These are phyloP conservation scores for Gamsiella multidivaricata DNA, from an alignment of 192 early-diverging fungal genomes.

Conservation along the genomic window DNA sequence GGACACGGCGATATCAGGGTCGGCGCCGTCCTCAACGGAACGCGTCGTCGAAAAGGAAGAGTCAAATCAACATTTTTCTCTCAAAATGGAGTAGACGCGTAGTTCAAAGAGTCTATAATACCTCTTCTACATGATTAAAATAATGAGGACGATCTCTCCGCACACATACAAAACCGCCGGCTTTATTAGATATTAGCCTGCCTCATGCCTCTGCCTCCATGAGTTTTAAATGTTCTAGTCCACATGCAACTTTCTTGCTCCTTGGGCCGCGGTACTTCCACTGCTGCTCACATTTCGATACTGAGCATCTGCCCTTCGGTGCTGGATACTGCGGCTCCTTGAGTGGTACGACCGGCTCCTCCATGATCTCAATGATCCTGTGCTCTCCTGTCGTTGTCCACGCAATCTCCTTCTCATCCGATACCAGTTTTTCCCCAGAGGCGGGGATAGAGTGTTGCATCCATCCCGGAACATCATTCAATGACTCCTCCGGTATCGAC, in stretches of 20 bases:
- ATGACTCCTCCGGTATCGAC: conserved; percentile 50
- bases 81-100: conserved; percentile 27
- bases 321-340: conserved; percentile 59
- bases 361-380: conserved; percentile 16
- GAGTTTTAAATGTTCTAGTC: conserved; percentile 64
- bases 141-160: no score
- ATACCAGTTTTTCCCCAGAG: not conserved
- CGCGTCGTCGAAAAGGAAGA: not conserved
- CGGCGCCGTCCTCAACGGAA: not conserved
- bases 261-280: conserved; percentile 67
- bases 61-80: not conserved
- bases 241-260: conserved; percentile 66
- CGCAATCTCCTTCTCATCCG: not conserved
- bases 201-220: conserved; percentile 41
- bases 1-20: not conserved
- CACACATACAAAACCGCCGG: no score
- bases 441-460: conserved; percentile 25
- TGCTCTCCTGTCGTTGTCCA: no score
- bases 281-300: conserved; percentile 56
- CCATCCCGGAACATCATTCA: conserved; percentile 30
- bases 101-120: not conserved
- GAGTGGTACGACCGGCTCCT: conserved; percentile 34
- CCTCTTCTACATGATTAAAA: not conserved
- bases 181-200: no score
- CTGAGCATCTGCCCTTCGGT: conserved; percentile 57